Conservation (phyloP, 2,329 filamentous ascomycete species). For the Aspergillus carbonarius region DNA sequence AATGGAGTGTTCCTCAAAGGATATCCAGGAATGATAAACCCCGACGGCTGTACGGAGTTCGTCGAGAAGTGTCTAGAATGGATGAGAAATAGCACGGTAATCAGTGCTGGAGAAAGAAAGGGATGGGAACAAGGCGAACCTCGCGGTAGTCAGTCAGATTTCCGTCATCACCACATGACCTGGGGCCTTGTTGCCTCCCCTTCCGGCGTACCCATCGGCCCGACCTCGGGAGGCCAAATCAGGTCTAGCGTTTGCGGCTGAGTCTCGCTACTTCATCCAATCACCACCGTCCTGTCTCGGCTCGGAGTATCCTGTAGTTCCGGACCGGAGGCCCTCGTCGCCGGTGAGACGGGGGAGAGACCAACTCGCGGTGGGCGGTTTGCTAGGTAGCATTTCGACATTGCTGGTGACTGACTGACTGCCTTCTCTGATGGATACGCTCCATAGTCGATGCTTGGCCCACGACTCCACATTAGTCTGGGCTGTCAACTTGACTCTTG, state of each 20-base stretch:
- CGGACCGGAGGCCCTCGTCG: neutral
- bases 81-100: conserved; percentile 14
- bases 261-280: neutral
- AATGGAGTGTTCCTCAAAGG: conserved; percentile 4
- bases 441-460: neutral
- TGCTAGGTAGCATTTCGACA: neutral
- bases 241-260: conserved; percentile 6
- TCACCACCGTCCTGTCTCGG: neutral
- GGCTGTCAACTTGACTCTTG: neutral
- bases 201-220: conserved; percentile 14
- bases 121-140: conserved; percentile 12
- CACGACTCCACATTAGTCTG: neutral
- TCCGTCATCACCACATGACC: conserved; percentile 26
- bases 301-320: neutral
- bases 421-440: neutral
- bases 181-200: conserved; percentile 5
- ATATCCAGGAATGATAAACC: neutral
- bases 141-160: conserved; percentile 19
- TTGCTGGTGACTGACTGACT: neutral
- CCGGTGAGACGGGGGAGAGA: neutral
- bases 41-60: neutral
- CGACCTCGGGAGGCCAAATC: conserved; percentile 5
- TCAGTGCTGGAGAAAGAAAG: conserved; percentile 14
- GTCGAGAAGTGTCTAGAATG: conserved; percentile 4
- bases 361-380: neutral